Base-by-base conservation (phyloP, 768 basidiomycete species). In the Rhodotorula babjevae region DNA sequence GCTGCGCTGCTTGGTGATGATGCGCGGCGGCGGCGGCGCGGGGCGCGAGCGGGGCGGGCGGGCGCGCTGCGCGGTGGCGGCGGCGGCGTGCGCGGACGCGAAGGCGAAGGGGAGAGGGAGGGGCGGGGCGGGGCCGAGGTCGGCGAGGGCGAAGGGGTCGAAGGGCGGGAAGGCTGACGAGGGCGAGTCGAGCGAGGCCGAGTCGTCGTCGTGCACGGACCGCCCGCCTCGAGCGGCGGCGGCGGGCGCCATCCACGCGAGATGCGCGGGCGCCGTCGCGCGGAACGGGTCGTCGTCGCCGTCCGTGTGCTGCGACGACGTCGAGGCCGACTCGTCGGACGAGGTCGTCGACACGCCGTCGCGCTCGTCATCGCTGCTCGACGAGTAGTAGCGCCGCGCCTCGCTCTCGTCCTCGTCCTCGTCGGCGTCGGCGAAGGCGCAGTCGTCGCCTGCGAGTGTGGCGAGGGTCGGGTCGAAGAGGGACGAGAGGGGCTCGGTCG, bases 1-100 rank as follows among this genome's bases (percentile, higher is more conserved):
- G 29, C 29, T 33, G 14, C 64, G 55, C 56, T 65, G 64, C 46
- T 58, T 65, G 12, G 64, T 58, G 42, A 65, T 29, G 44, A 65
- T 36, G 36, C 36, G 36, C 36, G 36, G 5, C 36, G 36, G 36
- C 36, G 36, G 23, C 55, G 29, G 29, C 10, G 64, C 50, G 18
- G n/a, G 49, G 0, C 42, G 40, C 15, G 25, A 12, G 3, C 25
- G 50, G 11, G 23, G 33, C 33, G 44, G n/a, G 36, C 36, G 36
- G 5, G 36, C 36, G 0, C 16, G 61, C 47, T 29, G 8, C 19
- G 46, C 2, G 11, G 18, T 11, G 25, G 42, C 19, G 5, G 31
- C 19, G 25, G 42, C 19, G 5, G 31, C 19, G 3, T 25, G 49
- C 1, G 29, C 16, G 12, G 12, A 3, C 2, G 53, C 14, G 3